A percentile compares a stretch with the other conserved stretches of the same genome.
Evolutionary conservation across 257 asterid species (phyloP).

Genomic region (Eustoma russellianum): DNA sequence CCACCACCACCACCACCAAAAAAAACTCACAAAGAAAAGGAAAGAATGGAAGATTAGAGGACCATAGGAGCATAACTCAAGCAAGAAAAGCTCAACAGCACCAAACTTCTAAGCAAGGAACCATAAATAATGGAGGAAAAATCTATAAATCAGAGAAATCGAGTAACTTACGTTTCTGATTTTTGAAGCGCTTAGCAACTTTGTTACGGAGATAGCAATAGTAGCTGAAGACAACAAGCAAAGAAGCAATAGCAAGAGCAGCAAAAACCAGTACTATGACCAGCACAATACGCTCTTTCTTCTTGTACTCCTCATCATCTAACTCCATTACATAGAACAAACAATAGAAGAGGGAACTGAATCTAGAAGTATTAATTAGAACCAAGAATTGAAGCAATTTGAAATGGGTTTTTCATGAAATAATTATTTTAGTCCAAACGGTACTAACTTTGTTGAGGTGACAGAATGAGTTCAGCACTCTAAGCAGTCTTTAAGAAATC

Average conservation of each 20-base stretch:
- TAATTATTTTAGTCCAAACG: neutral
- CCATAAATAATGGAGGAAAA: neutral
- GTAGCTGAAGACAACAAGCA: constrained; percentile 54
- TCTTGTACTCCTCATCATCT: constrained; percentile 39
- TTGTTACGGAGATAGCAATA: constrained; percentile 64
- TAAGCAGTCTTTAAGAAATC: constrained; percentile 4
- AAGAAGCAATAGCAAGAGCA: constrained; percentile 49
- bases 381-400: neutral
- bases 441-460: constrained; percentile 9
- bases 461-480: constrained; percentile 6
- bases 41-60: neutral
- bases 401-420: neutral
- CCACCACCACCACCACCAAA: too few relatives aligned
- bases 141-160: neutral
- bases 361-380: neutral
- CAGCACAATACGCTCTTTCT: constrained; percentile 41
- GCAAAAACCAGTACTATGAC: constrained; percentile 50
- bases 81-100: neutral
- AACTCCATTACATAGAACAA: constrained; percentile 37
- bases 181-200: constrained; percentile 49
- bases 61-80: neutral
- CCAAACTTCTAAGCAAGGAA: too few relatives aligned
- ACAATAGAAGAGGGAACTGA: neutral
- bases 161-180: constrained; percentile 34
- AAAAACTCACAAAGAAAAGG: neutral